phyloP scores from a whole-genome alignment of 1,284 basidiomycete species.

The Puccinia polysora region DNA sequence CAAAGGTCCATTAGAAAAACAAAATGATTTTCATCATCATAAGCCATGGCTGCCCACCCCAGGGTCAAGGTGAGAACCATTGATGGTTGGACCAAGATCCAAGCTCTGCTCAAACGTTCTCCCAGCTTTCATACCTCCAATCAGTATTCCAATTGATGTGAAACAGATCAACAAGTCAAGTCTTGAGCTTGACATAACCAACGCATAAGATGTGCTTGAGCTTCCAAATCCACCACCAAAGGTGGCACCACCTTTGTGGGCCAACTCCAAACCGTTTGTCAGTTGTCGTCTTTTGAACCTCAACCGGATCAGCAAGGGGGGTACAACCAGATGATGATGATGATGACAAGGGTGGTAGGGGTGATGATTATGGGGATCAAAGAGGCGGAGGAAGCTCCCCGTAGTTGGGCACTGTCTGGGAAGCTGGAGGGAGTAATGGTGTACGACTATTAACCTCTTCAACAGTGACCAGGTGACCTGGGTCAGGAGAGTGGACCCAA shows the following conservation, averaged over 20 bases:
- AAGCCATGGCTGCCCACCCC: too few relatives aligned
- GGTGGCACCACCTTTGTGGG: slow-evolving; percentile 15
- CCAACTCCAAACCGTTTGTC: slow-evolving; percentile 13
- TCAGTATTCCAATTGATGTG: slow-evolving; percentile 35
- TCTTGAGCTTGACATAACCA: background rate
- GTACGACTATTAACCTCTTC: slow-evolving; percentile 11
- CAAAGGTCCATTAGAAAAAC: too few relatives aligned
- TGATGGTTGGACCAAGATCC: too few relatives aligned
- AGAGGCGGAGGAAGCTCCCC: background rate
- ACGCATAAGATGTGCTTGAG: background rate
- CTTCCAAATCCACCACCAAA: slow-evolving; percentile 29
- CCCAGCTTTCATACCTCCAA: slow-evolving; percentile 37
- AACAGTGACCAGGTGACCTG: background rate
- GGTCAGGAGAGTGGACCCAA: background rate
- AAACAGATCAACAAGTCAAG: slow-evolving; percentile 25
- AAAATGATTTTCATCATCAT: too few relatives aligned
- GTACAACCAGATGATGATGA: background rate
- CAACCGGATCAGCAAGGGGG: background rate
- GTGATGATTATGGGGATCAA: background rate
- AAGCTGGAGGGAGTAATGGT: slow-evolving; percentile 7
- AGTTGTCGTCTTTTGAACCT: background rate
- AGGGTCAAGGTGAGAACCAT: too few relatives aligned
- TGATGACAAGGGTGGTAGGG: background rate
- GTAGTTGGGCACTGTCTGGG: background rate
- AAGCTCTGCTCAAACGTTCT: slow-evolving; percentile 22